Evolutionary conservation across 768 basidiomycete species (phyloP).

Genomic region (Macrocybe gigantea): DNA sequence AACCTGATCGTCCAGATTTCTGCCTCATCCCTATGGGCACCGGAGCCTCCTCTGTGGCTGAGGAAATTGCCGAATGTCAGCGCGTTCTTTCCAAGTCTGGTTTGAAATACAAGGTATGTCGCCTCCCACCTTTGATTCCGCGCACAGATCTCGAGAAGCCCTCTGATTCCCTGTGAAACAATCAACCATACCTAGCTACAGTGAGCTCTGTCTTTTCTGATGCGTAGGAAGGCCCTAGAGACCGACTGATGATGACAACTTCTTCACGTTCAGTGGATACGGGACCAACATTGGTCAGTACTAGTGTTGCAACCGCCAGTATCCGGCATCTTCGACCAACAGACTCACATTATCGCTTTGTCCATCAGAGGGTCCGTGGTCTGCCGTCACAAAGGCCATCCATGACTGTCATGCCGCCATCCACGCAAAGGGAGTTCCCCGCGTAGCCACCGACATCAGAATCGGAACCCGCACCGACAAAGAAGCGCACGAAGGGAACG

Average conservation of each 20-base stretch:
- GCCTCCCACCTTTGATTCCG: background rate
- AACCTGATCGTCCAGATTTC: constrained; percentile 50
- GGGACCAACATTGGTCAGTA: constrained; percentile 77
- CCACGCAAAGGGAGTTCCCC: constrained; percentile 67
- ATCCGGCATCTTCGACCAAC: background rate
- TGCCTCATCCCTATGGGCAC: constrained; percentile 87
- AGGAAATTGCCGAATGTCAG: constrained; percentile 79
- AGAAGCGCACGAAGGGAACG: constrained; percentile 68
- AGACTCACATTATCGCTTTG: background rate
- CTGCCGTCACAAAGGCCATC: constrained; percentile 77
- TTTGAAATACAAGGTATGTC: constrained; percentile 66
- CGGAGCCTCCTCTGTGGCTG: constrained; percentile 67
- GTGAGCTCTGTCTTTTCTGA: background rate
- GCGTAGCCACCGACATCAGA: constrained; percentile 88
- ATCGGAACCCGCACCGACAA: constrained; percentile 87
- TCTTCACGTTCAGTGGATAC: constrained; percentile 55
- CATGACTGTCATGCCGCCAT: constrained; percentile 88
- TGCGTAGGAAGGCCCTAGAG: too few relatives aligned
- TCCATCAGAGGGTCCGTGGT: constrained; percentile 76
- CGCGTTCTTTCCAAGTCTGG: constrained; percentile 79
- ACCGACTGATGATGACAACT: too few relatives aligned
- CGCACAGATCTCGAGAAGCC: background rate
- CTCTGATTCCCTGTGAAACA: too few relatives aligned
- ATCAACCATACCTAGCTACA: background rate
- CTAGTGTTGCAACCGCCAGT: background rate